Base-by-base conservation (phyloP, 306 rosid species). In the Glycyrrhiza uralensis region DNA sequence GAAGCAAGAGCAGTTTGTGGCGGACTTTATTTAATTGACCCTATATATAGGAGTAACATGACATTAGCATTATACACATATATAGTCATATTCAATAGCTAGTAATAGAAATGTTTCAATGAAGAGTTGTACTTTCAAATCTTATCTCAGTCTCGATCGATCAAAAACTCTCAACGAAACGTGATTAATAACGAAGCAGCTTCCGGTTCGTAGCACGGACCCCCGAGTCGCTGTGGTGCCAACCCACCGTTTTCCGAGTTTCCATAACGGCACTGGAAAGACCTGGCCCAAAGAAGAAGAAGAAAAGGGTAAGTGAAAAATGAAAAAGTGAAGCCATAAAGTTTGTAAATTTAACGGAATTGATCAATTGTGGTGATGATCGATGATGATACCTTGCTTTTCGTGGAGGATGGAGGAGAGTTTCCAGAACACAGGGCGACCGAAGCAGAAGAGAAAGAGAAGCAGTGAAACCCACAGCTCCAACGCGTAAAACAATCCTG, bases 221-320 rank as follows among this genome's bases (percentile, higher is more conserved):
- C 11, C 54, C 54, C 10, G 24, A 47, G 54, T 17, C 10, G 11
- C 15, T 0, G 24, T 5, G 54, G 33, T 52, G 10, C 59, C 30
- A 52, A 52, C 59, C 92, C 29, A 89, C 88, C 49, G 90, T 60
- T 81, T 75, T 87, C 83, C 87, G 96, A 32, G 96, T 89, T 64
- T 87, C 92, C 59, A 83, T 49, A 50, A 87, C 90, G 75, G 85
- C 81, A 84, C 81, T 86, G 52, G 92, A 85, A 17, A 87, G 24
- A 55, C 92, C 92, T 4, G 7, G 6, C 6, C 6, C 36, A 32
- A 32, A 32, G 8, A 4, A 32, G 1, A 32, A 87, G 79, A 8
- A 80, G 1, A 6, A 8, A 1, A 26, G 29, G 2, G 29, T 26
- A 26, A 26, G 2, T 26, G 4, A 26, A 0, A 6, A 36, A 36